Conservation (phyloP, 805 yeast species). For the Lachancea cidri region DNA sequence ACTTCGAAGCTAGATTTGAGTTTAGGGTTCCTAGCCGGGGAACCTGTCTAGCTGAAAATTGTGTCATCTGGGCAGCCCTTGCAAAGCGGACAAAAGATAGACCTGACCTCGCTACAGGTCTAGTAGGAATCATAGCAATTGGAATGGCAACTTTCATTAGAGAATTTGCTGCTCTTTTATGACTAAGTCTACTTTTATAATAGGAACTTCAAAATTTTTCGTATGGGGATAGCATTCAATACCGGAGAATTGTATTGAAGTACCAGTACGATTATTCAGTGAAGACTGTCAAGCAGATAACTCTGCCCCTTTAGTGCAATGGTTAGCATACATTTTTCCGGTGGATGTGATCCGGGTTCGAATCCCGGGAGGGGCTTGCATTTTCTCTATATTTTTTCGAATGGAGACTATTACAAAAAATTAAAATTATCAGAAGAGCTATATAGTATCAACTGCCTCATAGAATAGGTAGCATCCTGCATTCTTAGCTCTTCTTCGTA, state of each 20-base stretch:
- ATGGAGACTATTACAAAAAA: too few species aligned
- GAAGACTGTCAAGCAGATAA: conserved; percentile 3
- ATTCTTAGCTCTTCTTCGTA: too few species aligned
- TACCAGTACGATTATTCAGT: not conserved
- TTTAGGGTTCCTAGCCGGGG: not conserved
- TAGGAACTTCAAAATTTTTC: not conserved
- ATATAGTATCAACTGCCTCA: too few species aligned
- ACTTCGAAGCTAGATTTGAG: not conserved
- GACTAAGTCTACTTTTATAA: not conserved
- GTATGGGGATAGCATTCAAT: too few species aligned
- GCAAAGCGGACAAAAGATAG: not conserved
- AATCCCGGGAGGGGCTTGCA: conserved; percentile 46
- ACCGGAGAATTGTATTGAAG: too few species aligned
- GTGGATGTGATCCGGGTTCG: conserved; percentile 52
- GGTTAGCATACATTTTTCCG: conserved; percentile 50
- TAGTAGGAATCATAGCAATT: not conserved
- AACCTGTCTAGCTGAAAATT: not conserved
- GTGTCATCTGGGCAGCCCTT: not conserved
- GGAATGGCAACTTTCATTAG: not conserved
- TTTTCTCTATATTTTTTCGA: not conserved
- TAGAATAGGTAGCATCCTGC: too few species aligned
- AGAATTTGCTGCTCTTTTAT: not conserved
- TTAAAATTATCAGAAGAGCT: too few species aligned
- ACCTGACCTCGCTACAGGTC: not conserved
- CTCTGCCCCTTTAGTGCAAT: conserved; percentile 46